Evolutionary conservation across 768 basidiomycete genomes (phyloP), one percentile per base, ranked within the genome.

Genomic region (Lentinula sp.): DNA sequence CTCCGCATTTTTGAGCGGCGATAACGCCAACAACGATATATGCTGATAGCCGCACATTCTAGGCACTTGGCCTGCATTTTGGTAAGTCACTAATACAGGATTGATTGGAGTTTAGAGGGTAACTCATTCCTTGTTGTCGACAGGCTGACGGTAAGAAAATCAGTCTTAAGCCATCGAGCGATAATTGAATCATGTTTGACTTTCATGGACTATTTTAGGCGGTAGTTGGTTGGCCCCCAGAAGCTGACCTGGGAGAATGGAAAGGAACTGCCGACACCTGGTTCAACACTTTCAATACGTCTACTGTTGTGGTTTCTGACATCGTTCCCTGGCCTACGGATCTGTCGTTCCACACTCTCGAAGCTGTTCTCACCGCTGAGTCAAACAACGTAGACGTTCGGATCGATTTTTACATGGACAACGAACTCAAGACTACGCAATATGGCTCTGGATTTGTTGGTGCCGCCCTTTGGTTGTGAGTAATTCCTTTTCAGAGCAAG

Each of bases 221-320:
- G 15, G 78, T 78, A 11, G 71, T 71, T 55, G 62, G 74, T 57
- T 78, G 78, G 77, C 78, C 77, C 11, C 78, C 78, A 3, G 78
- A 79, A 64, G 62, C 69, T 6, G 77, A 78, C 61, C 75, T 78
- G 34, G 77, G 75, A 8, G 78, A 79, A 68, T 78, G 78, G 78
- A 79, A 78, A 67, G 76, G 78, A 34, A 78, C 76, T 8, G 67
- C 68, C 32, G 67, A 77, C 61, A 78, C 75, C 62, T 79, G 78
- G 78, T 77, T 66, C 64, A 73, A 79, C 64, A 79, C 77, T 1
- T 79, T 79, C 68, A 79, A 78, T 64, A 79, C 77, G 3, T 78
- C 78, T 6, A 74, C 74, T 8, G 64, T 74, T 48, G 78, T 78
- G 35, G 68, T 70, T 45, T 76, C 76, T 46, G 70, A 73, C 59